Percentiles rank a stretch among this genome's conserved stretches.
Evolutionary conservation across 345 rosid species (phyloP).

Genomic region (Chamaenerion angustifolium): DNA sequence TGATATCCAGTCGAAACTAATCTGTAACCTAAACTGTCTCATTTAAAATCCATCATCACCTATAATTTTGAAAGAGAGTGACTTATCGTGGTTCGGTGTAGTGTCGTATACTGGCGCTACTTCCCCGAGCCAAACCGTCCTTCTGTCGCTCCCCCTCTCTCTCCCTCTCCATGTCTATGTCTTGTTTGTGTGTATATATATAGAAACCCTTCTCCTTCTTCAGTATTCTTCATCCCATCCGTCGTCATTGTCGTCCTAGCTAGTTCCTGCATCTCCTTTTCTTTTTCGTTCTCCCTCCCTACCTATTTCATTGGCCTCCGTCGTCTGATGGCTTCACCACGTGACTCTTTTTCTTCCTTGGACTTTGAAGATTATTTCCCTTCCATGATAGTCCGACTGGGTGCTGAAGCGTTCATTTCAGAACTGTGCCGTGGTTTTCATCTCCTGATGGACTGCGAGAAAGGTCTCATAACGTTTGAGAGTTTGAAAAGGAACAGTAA

Average conservation of each 20-base stretch:
- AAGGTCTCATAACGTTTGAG: slow-evolving; percentile 50
- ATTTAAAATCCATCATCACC: too few species aligned
- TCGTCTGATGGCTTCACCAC: slow-evolving; percentile 4
- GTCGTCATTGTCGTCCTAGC: not conserved
- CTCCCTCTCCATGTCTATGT: not conserved
- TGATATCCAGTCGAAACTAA: too few species aligned
- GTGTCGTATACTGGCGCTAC: slow-evolving; percentile 2
- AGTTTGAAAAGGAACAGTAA: slow-evolving; percentile 50
- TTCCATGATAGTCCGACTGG: slow-evolving; percentile 36
- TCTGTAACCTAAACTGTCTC: too few species aligned
- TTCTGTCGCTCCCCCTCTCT: not conserved
- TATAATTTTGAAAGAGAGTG: too few species aligned
- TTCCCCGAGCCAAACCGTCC: slow-evolving; percentile 11
- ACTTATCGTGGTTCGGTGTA: not conserved
- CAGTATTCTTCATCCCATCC: not conserved
- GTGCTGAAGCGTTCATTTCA: slow-evolving; percentile 36
- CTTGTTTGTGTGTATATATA: too few species aligned
- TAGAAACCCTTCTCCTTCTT: not conserved
- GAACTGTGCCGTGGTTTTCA: slow-evolving; percentile 50
- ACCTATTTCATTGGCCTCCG: too few species aligned
- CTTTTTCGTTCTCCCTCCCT: not conserved
- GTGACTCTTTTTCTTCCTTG: not conserved
- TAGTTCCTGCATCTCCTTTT: not conserved
- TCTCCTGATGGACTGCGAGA: slow-evolving; percentile 42
- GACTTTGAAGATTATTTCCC: slow-evolving; percentile 52